Conservation (phyloP, 1,139 yeast genomes). For the Wickerhamiella pararugosa region DNA sequence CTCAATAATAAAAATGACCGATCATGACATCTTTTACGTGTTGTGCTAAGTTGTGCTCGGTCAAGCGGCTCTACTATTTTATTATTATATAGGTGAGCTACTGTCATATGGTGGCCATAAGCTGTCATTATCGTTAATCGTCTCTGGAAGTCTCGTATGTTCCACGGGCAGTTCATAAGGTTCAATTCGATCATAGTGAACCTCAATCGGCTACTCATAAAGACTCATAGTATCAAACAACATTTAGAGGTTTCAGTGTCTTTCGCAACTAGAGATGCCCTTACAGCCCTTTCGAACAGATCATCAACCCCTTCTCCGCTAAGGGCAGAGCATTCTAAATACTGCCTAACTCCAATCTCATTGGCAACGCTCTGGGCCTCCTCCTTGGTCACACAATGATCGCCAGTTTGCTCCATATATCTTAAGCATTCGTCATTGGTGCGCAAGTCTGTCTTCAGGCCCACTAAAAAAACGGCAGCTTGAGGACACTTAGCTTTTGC, state of each 20-base stretch:
- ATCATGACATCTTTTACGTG: too few species aligned
- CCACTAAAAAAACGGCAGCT: slow-evolving; percentile 77
- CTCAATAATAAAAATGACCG: too few species aligned
- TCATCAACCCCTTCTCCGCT: slow-evolving; percentile 91
- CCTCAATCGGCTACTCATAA: slow-evolving; percentile 10
- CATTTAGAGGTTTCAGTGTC: slow-evolving; percentile 6
- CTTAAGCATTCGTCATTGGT: slow-evolving; percentile 36
- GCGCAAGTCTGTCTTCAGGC: slow-evolving; percentile 86
- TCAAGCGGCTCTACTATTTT: too few species aligned
- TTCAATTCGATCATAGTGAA: slow-evolving; percentile 4
- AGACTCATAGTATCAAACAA: slow-evolving; percentile 2
- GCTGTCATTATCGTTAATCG: too few species aligned
- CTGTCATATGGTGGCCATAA: too few species aligned
- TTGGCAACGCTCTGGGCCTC: slow-evolving; percentile 81
- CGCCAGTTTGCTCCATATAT: slow-evolving; percentile 60
- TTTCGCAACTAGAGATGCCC: slow-evolving; percentile 41
- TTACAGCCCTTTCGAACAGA: slow-evolving; percentile 83
- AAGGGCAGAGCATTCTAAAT: slow-evolving; percentile 87
- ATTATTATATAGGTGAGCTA: too few species aligned
- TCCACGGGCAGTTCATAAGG: too few species aligned
- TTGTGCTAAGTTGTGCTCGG: too few species aligned
- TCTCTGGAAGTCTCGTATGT: too few species aligned
- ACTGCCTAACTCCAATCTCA: slow-evolving; percentile 34
- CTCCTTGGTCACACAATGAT: slow-evolving; percentile 59
- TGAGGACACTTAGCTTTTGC: slow-evolving; percentile 92